Conservation (phyloP, 1,139 yeast genomes). For the Kodamaea suecica region DNA sequence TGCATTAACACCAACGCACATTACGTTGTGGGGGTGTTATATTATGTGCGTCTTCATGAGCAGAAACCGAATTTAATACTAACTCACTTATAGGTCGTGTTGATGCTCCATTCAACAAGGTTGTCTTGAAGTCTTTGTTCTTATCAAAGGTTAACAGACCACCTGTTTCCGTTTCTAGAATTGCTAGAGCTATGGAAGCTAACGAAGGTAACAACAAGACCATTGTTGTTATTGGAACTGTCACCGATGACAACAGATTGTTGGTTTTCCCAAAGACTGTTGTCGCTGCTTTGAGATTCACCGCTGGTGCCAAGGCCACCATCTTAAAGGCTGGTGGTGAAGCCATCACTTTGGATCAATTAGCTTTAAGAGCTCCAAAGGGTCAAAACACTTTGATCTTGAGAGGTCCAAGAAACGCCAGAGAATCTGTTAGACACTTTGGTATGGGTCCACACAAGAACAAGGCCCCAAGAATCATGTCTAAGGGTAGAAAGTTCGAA, state of each 20-base stretch:
- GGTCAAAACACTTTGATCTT: conserved; percentile 97
- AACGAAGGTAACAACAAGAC: conserved; percentile 85
- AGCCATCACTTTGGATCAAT: conserved; percentile 98
- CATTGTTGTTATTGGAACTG: conserved; percentile 98
- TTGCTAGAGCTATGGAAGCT: conserved; percentile 68
- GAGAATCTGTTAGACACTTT: conserved; percentile 99
- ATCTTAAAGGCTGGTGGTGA: conserved; percentile 99
- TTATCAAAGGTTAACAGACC: conserved; percentile 99
- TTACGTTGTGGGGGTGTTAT: conserved; percentile 13
- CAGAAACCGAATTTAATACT: conserved; percentile 48
- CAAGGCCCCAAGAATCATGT: conserved; percentile 98
- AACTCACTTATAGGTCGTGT: conserved; percentile 77
- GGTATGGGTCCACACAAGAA: conserved; percentile 99
- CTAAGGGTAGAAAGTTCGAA: conserved; percentile 99
- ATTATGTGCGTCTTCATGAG: conserved; percentile 55
- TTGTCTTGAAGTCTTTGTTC: conserved; percentile 89
- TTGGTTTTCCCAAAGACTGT: conserved; percentile 94
- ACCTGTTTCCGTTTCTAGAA: conserved; percentile 94
- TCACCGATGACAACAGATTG: conserved; percentile 96
- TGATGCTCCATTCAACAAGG: conserved; percentile 98
- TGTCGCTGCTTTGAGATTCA: conserved; percentile 98
- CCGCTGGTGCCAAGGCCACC: conserved; percentile 98
- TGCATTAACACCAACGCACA: conserved; percentile 35
- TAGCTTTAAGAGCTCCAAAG: conserved; percentile 98
- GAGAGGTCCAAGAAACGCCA: conserved; percentile 98